Evolutionary conservation across 805 yeast species (phyloP), one percentile per base, ranked within the genome.

Genomic region (Zygosaccharomyces kombuchaensis): DNA sequence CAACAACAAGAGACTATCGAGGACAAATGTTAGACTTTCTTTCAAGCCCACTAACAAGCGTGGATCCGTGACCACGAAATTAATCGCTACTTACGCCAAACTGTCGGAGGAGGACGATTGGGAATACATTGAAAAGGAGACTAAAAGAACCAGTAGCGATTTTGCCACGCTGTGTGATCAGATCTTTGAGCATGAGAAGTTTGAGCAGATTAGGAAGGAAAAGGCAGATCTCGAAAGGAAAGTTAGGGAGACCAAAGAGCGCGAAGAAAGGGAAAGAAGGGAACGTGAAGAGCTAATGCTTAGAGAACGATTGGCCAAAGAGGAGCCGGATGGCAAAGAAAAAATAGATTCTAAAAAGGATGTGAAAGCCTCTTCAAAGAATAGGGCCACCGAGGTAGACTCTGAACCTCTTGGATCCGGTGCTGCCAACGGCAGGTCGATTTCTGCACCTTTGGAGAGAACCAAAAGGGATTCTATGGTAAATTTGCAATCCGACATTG

Each of bases 81-180:
- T 84, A 50, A 74, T 84, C 48, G 76, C 88, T 1, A 80, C 88
- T 0, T 84, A 84, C 63, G 87, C 91, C 27, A 82, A 80, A 59
- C 67, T 84, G 49, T 74, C 87, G 2, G 83, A 80, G 46, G 74
- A 71, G 44, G 72, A 76, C 34, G 84, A 80, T 49, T 78, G 87
- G 80, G 84, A 80, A 55, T 77, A 77, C 55, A 76, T 83, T 64
- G 86, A 82, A 56, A 80, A 77, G 56, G 87, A 81, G 60, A 81
- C 88, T 5, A 82, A 78, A 65, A 74, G 93, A 64, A 82, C 90
- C 1, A 80, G 87, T 30, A 81, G 87, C 12, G 85, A 84, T 51
- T 84, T 84, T 70, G 93, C 89, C 9, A 76, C 84, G 2, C 69
- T 84, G 35, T 82, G 88, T 70, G 91, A 84, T 66, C 81, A 78